Percentiles rank a stretch among this genome's conserved stretches.
phyloP scores from a whole-genome alignment of 2,329 filamentous ascomycete species.

The Arthrobotrys entomopaga region DNA sequence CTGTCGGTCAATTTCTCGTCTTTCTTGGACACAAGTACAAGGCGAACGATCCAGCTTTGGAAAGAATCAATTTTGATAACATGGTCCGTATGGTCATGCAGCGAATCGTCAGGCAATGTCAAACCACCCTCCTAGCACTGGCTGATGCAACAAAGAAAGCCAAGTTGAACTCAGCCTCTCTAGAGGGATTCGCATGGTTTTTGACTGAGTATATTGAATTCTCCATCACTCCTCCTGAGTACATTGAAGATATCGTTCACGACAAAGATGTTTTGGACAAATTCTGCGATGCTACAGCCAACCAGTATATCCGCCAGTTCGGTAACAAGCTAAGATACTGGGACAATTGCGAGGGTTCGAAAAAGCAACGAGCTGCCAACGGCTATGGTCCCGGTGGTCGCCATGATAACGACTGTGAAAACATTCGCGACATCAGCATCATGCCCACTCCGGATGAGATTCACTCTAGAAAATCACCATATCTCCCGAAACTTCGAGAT shows the following conservation, averaged over 20 bases:
- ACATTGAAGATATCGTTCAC: conserved; percentile 21
- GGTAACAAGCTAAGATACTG: conserved; percentile 35
- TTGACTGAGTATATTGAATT: conserved; percentile 23
- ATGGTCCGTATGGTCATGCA: conserved; percentile 27
- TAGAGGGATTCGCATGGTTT: conserved; percentile 43
- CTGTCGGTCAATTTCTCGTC: conserved; percentile 31
- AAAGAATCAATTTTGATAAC: conserved; percentile 30
- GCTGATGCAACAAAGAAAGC: conserved; percentile 12
- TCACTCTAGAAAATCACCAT: conserved; percentile 66
- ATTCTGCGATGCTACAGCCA: conserved; percentile 3
- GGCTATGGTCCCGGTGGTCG: conserved; percentile 69
- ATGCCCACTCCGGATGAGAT: conserved; percentile 75
- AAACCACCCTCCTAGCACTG: neutral
- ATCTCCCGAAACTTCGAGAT: conserved; percentile 67
- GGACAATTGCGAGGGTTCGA: conserved; percentile 17
- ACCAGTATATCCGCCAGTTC: conserved; percentile 10
- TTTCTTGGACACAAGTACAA: conserved; percentile 22
- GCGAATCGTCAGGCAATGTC: conserved; percentile 4
- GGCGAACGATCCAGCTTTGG: neutral
- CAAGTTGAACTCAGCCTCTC: conserved; percentile 4
- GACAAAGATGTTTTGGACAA: conserved; percentile 13
- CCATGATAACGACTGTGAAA: conserved; percentile 76
- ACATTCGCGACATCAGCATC: conserved; percentile 72
- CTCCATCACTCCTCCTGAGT: neutral
- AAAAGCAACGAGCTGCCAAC: neutral